Evolutionary conservation across 352 stramenopile genomes (phyloP), one percentile per base, ranked within the genome.

Genomic region (Aphanomyces cochlioides): DNA sequence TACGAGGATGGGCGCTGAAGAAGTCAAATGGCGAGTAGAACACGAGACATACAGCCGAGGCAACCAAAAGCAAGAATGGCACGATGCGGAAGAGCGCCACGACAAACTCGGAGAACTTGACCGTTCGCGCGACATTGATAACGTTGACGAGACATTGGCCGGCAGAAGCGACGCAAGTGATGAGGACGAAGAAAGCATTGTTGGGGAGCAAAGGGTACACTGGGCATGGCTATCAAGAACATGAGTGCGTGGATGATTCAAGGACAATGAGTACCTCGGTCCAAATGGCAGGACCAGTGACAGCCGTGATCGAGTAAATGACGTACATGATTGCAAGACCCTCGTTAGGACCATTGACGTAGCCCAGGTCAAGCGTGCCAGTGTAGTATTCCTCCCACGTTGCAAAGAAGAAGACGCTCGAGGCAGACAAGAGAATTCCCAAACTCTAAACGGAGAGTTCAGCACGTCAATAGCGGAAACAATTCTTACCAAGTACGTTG

Each of bases 351-450:
- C 96, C 97, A 78, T 99, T 99, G 47, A 99, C 80, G 21, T 96
- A 83, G 7, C 96, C 96, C 41, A 99, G 79, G 36, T 97, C 88
- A 10, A 99, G 80, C 61, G 91, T 92, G n/a, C 95, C 94, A 0
- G 92, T 98, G 82, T 98, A 96, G 79, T 98, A 99, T 77, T 99
- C 92, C 76, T 99, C 97, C 97, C 96, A 99, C n/a, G 95, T 98
- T 10, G 92, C 89, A 78, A 98, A 92, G 73, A 98, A 99, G 76
- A 99, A 99, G 5, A 98, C 87, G 82, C 82, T 95, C 53, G 83
- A 88, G 70, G 73, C 90, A 36, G 78, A 76, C 17, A 84, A 77
- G 68, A 87, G 84, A 58, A 87, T 78, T 56, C 86, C 72, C 67
- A 96, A 78, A 72, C 81, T 92, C 89, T 95, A 74, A 45, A 63